Base-by-base conservation (phyloP, 2,329 filamentous ascomycete species). In the Grosmannia serpens region DNA sequence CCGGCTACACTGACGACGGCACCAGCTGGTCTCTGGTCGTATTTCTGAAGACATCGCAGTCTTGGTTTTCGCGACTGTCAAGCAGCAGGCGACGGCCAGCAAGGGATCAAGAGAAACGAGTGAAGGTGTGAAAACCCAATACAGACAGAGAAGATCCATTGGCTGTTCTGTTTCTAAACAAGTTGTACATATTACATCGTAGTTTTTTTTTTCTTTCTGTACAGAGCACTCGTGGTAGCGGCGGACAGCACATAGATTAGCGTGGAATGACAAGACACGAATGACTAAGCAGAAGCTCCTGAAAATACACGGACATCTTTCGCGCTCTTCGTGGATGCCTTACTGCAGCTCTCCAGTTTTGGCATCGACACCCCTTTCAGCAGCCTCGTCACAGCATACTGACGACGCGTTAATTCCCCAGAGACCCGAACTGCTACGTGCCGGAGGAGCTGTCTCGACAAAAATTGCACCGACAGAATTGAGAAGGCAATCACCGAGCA, bases 1-100 rank as follows among this genome's bases (percentile, higher is more conserved):
- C 63, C 2, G 65, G 65, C 4, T 67, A 65, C 24, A 61, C 63
- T 20, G 64, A 65, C 22, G 58, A 63, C 15, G 64, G 63, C 15
- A 62, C 63, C 24, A 62, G 60, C 20, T 65, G 63, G 63, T 61
- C 62, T 3, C 33, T 60, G 49, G 53, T 55, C 9, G 62, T 61
- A 0, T 65, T 65, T 27, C 2, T 22, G 17, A 20, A 17, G 13
- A 53, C 57, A 7, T 17, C 44, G 17, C 52, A 24, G 17, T n/a
- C 22, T 3, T 31, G 51, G 51, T 38, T 35, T n/a, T 29, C 24
- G 10, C n/a, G 29, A 17, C 47, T 22, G 33, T 22, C 46, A 35
- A 35, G 33, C 29, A 31, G 29, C 33, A 35, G 13, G 33, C 33
- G 33, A 35, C 33, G 13, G 33, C 10, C 10, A 31, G 4, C 10